Evolutionary conservation across 2,329 filamentous ascomycete genomes (phyloP).

Genomic region (Neodidymelliopsis sp.): DNA sequence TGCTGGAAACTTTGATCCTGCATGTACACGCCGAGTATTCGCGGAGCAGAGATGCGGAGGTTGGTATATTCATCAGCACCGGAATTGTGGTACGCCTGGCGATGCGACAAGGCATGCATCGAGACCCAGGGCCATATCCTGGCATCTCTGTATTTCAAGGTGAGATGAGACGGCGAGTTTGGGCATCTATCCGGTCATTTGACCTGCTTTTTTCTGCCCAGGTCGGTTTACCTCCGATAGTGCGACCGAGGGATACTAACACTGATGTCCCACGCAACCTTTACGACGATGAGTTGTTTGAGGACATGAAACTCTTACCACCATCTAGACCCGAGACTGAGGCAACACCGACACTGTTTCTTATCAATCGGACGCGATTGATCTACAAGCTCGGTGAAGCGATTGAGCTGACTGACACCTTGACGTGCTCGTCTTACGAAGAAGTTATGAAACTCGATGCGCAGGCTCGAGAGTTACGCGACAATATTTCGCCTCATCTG

Average conservation of each 20-base stretch:
- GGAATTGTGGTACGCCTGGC: constrained; percentile 68
- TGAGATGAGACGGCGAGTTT: constrained; percentile 71
- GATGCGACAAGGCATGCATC: constrained; percentile 79
- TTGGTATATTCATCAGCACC: constrained; percentile 68
- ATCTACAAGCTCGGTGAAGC: constrained; percentile 75
- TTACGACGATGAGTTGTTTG: constrained; percentile 80
- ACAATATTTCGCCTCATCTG: constrained; percentile 80
- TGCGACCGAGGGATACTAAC: constrained; percentile 77
- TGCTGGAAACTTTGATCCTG: constrained; percentile 78
- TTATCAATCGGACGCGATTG: constrained; percentile 76
- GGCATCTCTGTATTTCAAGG: constrained; percentile 76
- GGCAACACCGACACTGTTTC: constrained; percentile 78
- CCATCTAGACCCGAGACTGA: constrained; percentile 72
- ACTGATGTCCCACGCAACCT: constrained; percentile 78
- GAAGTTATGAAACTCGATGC: constrained; percentile 67
- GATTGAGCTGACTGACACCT: constrained; percentile 69
- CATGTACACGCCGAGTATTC: constrained; percentile 80
- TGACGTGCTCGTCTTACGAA: constrained; percentile 68
- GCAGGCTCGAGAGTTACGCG: constrained; percentile 63
- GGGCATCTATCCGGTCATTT: constrained; percentile 73
- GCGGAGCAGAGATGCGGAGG: constrained; percentile 75
- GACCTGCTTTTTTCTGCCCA: constrained; percentile 83
- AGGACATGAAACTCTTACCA: constrained; percentile 72
- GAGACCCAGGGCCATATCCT: constrained; percentile 77
- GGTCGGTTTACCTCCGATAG: constrained; percentile 67